Evolutionary conservation across 179 eudicot species (phyloP).

Genomic region (Heliamphora pulchella): DNA sequence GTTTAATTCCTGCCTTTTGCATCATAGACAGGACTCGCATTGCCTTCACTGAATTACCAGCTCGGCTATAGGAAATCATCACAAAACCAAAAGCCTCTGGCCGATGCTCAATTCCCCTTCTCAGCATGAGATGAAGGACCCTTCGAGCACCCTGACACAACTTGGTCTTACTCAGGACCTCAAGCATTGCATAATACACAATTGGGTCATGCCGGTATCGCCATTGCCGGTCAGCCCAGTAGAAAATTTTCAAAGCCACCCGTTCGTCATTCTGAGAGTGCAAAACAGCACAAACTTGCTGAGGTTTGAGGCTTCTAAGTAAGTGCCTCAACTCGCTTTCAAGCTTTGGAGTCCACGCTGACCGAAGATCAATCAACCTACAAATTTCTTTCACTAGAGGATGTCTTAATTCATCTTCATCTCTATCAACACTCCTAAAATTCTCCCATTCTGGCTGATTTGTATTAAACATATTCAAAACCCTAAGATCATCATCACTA

Average conservation of each 20-base stretch:
- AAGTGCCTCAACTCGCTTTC: conserved; percentile 52
- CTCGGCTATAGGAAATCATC: conserved; percentile 80
- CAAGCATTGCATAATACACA: conserved; percentile 69
- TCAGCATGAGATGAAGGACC: conserved; percentile 55
- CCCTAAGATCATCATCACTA: conserved; percentile 33
- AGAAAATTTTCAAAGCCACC: conserved; percentile 63
- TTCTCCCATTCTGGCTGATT: conserved; percentile 20
- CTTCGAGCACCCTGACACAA: conserved; percentile 73
- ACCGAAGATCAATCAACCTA: conserved; percentile 46
- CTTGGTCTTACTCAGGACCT: conserved; percentile 65
- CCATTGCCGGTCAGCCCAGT: conserved; percentile 85
- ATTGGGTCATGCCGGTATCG: conserved; percentile 60
- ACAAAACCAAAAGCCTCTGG: conserved; percentile 60
- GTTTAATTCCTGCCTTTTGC: conserved; percentile 65
- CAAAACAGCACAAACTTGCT: conserved; percentile 65
- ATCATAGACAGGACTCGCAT: conserved; percentile 47
- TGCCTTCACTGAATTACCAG: conserved; percentile 57
- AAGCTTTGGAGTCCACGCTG: conserved; percentile 50
- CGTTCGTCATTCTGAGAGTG: conserved; percentile 55
- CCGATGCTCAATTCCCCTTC: conserved; percentile 39
- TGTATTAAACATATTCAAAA: conserved; percentile 26
- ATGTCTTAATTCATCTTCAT: conserved; percentile 57
- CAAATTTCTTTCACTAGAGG: conserved; percentile 74
- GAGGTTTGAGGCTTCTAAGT: conserved; percentile 60
- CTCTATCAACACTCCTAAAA: conserved; percentile 30